phyloP scores from a whole-genome alignment of 345 rosid species.

The Trapa bicornis region DNA sequence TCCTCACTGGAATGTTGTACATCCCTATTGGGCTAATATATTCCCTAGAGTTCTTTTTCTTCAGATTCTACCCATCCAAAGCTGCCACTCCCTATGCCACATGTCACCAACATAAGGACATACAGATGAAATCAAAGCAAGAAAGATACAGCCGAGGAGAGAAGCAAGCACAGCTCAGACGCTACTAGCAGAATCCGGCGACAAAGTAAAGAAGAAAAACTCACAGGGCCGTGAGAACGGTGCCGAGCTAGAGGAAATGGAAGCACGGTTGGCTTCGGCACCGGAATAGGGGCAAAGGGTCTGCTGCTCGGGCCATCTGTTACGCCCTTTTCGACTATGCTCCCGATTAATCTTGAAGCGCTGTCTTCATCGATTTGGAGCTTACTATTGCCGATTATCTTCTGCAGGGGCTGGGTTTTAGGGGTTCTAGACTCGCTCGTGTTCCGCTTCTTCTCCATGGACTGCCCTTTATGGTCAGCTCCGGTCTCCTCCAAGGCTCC shows the following conservation, averaged over 20 bases:
- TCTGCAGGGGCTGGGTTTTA: slow-evolving; percentile 5
- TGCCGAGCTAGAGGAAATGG: slow-evolving; percentile 89
- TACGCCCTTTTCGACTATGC: slow-evolving; percentile 61
- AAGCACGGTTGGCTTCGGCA: slow-evolving; percentile 49
- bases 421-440: neutral
- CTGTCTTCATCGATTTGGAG: slow-evolving; percentile 16
- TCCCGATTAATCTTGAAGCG: slow-evolving; percentile 40
- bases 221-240: slow-evolving; percentile 84
- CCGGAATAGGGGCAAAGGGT: slow-evolving; percentile 22
- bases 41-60: neutral
- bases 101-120: neutral
- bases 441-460: slow-evolving; percentile 1
- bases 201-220: slow-evolving; percentile 8
- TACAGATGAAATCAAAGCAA: neutral
- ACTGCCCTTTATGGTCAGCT: neutral
- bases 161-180: neutral
- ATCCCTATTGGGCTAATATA: neutral
- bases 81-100: neutral
- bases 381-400: slow-evolving; percentile 12
- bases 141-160: neutral
- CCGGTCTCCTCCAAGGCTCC: neutral
- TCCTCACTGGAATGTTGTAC: neutral
- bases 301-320: slow-evolving; percentile 17
- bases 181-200: neutral
- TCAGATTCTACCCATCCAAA: neutral